Conservation (phyloP, 2,329 filamentous ascomycete genomes). For the Fusarium succisae region DNA sequence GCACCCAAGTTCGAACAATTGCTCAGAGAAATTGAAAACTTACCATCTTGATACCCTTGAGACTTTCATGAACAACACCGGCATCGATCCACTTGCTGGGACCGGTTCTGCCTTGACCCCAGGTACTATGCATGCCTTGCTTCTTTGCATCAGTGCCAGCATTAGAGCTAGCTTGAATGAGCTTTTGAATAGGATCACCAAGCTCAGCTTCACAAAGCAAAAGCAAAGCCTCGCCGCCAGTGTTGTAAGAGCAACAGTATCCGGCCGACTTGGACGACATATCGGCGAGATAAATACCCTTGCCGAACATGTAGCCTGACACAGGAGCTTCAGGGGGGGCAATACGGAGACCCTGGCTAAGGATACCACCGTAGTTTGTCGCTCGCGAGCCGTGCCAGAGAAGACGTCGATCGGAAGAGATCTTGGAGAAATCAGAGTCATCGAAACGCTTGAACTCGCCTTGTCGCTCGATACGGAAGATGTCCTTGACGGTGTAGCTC, state of each 20-base stretch:
- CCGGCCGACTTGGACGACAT: conserved; percentile 84
- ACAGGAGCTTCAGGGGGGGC: conserved; percentile 85
- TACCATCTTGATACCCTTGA: conserved; percentile 77
- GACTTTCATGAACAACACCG: conserved; percentile 66
- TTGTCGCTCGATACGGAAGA: conserved; percentile 83
- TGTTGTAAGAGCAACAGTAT: conserved; percentile 73
- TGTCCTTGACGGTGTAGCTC: conserved; percentile 71
- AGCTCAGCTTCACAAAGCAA: conserved; percentile 84
- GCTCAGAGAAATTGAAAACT: neutral
- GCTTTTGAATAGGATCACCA: conserved; percentile 76
- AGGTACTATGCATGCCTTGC: conserved; percentile 71
- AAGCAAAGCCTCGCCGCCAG: conserved; percentile 76
- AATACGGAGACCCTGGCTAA: conserved; percentile 88
- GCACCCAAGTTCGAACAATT: neutral
- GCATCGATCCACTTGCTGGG: conserved; percentile 83
- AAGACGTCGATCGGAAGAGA: conserved; percentile 74
- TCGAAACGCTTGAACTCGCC: conserved; percentile 78
- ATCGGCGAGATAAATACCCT: conserved; percentile 88
- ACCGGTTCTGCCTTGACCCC: conserved; percentile 72
- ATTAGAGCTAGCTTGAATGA: conserved; percentile 65
- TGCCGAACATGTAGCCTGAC: conserved; percentile 87
- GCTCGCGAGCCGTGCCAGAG: conserved; percentile 88
- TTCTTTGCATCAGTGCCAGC: conserved; percentile 72
- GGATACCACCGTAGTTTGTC: conserved; percentile 88
- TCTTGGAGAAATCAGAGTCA: conserved; percentile 61